Conservation (phyloP, 306 rosid genomes). For the Cercis canadensis region DNA sequence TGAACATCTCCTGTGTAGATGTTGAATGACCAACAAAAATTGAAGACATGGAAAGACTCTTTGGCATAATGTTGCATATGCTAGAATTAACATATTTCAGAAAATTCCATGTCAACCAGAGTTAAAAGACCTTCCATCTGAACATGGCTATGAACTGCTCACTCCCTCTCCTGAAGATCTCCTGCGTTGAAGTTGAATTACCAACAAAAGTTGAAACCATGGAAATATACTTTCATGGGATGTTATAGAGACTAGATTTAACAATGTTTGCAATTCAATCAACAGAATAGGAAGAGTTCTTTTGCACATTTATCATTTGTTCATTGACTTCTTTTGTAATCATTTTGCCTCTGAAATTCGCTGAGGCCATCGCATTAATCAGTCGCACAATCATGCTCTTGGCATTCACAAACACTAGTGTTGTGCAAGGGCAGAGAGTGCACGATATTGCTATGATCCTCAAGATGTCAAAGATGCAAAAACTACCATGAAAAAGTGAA, state of each 20-base stretch:
- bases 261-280: slow-evolving; percentile 57
- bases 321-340: slow-evolving; percentile 43
- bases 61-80: too few species aligned
- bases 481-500: slow-evolving; percentile 56
- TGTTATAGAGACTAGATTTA: slow-evolving; percentile 54
- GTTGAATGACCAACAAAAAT: too few species aligned
- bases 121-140: slow-evolving; percentile 57
- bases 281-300: slow-evolving; percentile 51
- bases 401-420: slow-evolving; percentile 54
- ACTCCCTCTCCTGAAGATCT: slow-evolving; percentile 58
- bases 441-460: slow-evolving; percentile 47
- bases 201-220: slow-evolving; percentile 54
- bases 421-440: slow-evolving; percentile 46
- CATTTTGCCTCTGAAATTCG: slow-evolving; percentile 53
- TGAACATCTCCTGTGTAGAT: slow-evolving; percentile 42
- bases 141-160: slow-evolving; percentile 60
- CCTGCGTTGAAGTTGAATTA: slow-evolving; percentile 54
- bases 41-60: too few species aligned
- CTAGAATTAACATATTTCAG: too few species aligned
- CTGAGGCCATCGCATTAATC: slow-evolving; percentile 53
- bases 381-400: slow-evolving; percentile 49
- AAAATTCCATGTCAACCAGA: slow-evolving; percentile 50
- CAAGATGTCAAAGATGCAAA: slow-evolving; percentile 53
- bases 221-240: slow-evolving; percentile 44
- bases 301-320: slow-evolving; percentile 50